Percentiles rank a stretch among this genome's conserved stretches.
Conservation (phyloP, 768 basidiomycete genomes). For the Saitozyma sp. region DNA sequence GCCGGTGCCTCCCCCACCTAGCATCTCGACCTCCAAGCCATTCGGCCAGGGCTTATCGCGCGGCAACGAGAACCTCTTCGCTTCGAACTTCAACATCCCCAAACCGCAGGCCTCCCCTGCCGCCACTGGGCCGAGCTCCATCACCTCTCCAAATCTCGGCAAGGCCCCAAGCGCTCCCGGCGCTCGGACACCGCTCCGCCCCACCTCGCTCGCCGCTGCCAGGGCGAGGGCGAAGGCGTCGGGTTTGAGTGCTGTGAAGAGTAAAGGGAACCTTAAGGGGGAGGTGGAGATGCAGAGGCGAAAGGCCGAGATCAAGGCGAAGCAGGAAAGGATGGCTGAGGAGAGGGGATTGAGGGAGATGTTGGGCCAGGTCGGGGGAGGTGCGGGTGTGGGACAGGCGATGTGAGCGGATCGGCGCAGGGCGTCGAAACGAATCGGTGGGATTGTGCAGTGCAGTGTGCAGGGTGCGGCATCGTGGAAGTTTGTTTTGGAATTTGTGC, state of each 20-base stretch:
- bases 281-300: conserved; percentile 31
- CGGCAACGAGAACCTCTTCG: conserved; percentile 26
- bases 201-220: conserved; percentile 1
- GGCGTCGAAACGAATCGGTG: too few species aligned
- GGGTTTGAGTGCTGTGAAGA: conserved; percentile 37
- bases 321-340: conserved; percentile 34
- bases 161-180: not conserved
- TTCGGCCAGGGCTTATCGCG: conserved; percentile 23
- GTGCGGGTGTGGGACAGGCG: not conserved
- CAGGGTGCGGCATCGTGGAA: too few species aligned
- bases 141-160: not conserved
- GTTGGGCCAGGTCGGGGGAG: conserved; percentile 18
- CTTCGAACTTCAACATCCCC: conserved; percentile 14
- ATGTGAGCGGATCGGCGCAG: too few species aligned
- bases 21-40: conserved; percentile 11
- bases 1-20: conserved; percentile 7
- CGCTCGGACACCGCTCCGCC: not conserved
- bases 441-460: too few species aligned
- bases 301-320: conserved; percentile 32
- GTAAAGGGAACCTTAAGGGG: conserved; percentile 22
- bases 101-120: not conserved
- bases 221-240: conserved; percentile 10
- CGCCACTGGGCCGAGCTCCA: too few species aligned
- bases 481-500: too few species aligned
- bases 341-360: conserved; percentile 38